Conservation (phyloP, 2,329 filamentous ascomycete species). For the Coniosporium tulheliwenetii region DNA sequence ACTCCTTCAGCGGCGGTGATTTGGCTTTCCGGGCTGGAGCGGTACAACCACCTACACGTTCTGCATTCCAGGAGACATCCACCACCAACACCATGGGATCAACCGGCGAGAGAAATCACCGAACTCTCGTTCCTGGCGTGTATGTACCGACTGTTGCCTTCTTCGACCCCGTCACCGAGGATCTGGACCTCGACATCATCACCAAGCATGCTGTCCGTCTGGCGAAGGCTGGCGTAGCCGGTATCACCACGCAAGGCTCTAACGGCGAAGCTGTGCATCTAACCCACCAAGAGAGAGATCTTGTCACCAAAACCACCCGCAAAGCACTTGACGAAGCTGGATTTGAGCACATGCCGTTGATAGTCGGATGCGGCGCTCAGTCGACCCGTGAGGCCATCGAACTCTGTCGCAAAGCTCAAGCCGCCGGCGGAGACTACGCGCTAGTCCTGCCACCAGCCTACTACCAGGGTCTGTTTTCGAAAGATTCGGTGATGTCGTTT, state of each 20-base stretch:
- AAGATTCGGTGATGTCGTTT: constrained; percentile 43
- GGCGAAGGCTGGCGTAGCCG: constrained; percentile 55
- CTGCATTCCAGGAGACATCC: too few relatives aligned
- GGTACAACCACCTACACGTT: too few relatives aligned
- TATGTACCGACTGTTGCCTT: constrained; percentile 29
- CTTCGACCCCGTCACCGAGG: constrained; percentile 24
- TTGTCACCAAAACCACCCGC: constrained; percentile 55
- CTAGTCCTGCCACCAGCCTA: constrained; percentile 64
- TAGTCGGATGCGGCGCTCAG: constrained; percentile 61
- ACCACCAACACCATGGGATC: too few relatives aligned
- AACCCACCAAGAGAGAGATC: constrained; percentile 50
- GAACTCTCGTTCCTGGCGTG: constrained; percentile 22
- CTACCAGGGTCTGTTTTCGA: constrained; percentile 52
- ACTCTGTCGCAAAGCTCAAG: constrained; percentile 52
- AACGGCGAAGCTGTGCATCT: constrained; percentile 75
- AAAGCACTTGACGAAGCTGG: constrained; percentile 52
- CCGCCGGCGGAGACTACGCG: constrained; percentile 58
- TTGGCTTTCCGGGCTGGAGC: too few relatives aligned
- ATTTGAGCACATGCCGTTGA: constrained; percentile 50
- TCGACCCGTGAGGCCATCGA: constrained; percentile 59
- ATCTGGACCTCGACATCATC: constrained; percentile 23
- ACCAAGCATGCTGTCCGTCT: constrained; percentile 44
- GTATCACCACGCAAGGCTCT: constrained; percentile 63
- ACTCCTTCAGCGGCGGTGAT: too few relatives aligned
- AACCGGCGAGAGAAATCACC: not conserved